Evolutionary conservation across 306 rosid species (phyloP).

Genomic region (Herpetospermum pedunculosum): DNA sequence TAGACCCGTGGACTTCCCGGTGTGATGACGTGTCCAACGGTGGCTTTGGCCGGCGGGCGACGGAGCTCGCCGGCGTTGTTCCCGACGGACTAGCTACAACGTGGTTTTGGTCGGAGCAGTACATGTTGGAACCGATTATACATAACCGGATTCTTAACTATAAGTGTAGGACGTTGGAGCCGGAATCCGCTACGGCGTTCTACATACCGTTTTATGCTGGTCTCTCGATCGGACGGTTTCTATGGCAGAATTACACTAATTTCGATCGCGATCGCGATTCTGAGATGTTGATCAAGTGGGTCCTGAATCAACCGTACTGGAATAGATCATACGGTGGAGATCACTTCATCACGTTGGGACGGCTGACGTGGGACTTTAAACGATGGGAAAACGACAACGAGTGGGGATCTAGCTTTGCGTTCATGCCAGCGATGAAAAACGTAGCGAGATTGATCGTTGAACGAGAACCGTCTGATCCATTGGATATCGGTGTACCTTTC

Average conservation of each 20-base stretch:
- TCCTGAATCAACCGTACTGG: conserved; percentile 8
- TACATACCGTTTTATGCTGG: conserved; percentile 15
- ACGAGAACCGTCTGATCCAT: conserved; percentile 12
- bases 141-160: conserved; percentile 2
- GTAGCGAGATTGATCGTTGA: background rate
- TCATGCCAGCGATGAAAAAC: conserved; percentile 4
- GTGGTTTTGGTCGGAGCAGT: conserved; percentile 63
- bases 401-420: background rate
- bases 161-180: conserved; percentile 2
- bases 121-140: conserved; percentile 7
- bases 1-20: conserved; percentile 63
- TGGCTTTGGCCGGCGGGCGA: conserved; percentile 46
- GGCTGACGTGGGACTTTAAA: conserved; percentile 15
- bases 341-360: conserved; percentile 12
- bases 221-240: conserved; percentile 5
- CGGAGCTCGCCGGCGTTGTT: conserved; percentile 23
- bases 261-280: conserved; percentile 1
- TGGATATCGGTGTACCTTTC: background rate
- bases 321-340: conserved; percentile 11
- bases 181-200: conserved; percentile 16
- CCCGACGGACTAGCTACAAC: conserved; percentile 48
- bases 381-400: conserved; percentile 2
- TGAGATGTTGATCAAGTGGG: conserved; percentile 2
- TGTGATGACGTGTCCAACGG: conserved; percentile 52
- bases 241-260: background rate